These are phyloP conservation scores for Phaseolus coccineus DNA, from an alignment of 331 rosid species.

Conservation along the genomic window DNA sequence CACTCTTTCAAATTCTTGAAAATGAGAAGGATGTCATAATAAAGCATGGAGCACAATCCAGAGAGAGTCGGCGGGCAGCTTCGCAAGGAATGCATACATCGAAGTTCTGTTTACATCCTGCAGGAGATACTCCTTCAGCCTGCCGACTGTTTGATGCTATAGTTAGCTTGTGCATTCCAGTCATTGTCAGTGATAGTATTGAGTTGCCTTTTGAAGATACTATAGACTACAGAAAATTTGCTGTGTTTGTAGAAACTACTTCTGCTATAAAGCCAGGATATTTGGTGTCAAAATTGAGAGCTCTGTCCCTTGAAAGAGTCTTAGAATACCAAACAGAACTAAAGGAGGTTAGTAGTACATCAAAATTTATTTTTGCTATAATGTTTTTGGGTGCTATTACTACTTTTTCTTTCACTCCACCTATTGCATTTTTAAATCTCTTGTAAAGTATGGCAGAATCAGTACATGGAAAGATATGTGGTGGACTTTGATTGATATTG, in stretches of 20 bases:
- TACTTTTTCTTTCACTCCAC: conserved; percentile 5
- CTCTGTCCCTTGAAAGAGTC: conserved; percentile 59
- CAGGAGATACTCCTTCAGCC: conserved; percentile 98
- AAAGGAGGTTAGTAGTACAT: conserved; percentile 68
- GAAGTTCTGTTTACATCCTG: conserved; percentile 93
- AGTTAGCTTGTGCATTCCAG: conserved; percentile 96
- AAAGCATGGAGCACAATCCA: conserved; percentile 88
- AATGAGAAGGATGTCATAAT: conserved; percentile 70
- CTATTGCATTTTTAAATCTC: conserved; percentile 35
- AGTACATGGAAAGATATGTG: not conserved
- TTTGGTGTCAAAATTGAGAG: conserved; percentile 72
- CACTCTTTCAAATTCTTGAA: conserved; percentile 77
- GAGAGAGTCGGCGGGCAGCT: conserved; percentile 91
- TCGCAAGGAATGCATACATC: conserved; percentile 91
- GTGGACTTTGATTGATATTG: not conserved
- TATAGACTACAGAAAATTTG: conserved; percentile 83
- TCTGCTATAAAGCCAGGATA: conserved; percentile 73
- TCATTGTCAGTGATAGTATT: conserved; percentile 78
- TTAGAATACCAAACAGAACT: conserved; percentile 82
- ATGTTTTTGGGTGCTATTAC: conserved; percentile 19
- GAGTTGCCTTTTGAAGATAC: conserved; percentile 96
- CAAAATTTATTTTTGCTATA: conserved; percentile 14
- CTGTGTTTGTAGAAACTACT: conserved; percentile 75
- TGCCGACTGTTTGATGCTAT: conserved; percentile 93
- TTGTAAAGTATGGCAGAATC: conserved; percentile 2